These are phyloP conservation scores for Beauveria asiatica DNA, from an alignment of 2,329 filamentous ascomycete species.

Conservation along the genomic window DNA sequence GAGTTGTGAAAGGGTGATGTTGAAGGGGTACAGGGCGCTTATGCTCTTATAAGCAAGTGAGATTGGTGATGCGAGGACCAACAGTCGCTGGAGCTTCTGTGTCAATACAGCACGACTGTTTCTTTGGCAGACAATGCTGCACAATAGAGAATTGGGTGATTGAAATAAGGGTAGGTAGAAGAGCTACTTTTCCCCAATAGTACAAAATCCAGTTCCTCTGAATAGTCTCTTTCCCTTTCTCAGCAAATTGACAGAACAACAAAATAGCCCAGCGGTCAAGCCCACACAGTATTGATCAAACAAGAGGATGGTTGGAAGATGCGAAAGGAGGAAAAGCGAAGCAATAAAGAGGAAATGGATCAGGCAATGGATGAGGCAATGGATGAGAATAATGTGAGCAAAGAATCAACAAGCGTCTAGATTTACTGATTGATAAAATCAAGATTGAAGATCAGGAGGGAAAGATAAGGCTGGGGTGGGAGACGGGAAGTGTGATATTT, in stretches of 20 bases:
- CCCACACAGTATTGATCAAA: neutral
- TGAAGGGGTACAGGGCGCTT: neutral
- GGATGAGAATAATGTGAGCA: neutral
- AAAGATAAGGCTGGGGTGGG: neutral
- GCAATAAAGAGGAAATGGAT: neutral
- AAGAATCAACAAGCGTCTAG: neutral
- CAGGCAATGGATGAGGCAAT: neutral
- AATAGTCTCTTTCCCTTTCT: neutral
- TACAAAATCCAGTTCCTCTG: neutral
- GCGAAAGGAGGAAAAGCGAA: neutral
- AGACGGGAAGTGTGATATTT: constrained; percentile 5
- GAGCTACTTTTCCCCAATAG: constrained; percentile 13
- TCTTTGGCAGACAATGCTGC: constrained; percentile 10
- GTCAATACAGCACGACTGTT: neutral
- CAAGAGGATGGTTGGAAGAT: neutral
- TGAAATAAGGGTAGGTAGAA: constrained; percentile 17
- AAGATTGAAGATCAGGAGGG: neutral
- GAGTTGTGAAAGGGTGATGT: neutral
- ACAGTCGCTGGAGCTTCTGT: neutral
- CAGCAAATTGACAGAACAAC: neutral
- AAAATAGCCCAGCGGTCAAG: neutral
- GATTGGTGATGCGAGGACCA: neutral
- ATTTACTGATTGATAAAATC: neutral
- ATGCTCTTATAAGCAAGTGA: neutral
- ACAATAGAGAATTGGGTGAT: constrained; percentile 14